These are phyloP conservation scores for Rubus parviflorus DNA, from an alignment of 306 rosid genomes.

Conservation along the genomic window DNA sequence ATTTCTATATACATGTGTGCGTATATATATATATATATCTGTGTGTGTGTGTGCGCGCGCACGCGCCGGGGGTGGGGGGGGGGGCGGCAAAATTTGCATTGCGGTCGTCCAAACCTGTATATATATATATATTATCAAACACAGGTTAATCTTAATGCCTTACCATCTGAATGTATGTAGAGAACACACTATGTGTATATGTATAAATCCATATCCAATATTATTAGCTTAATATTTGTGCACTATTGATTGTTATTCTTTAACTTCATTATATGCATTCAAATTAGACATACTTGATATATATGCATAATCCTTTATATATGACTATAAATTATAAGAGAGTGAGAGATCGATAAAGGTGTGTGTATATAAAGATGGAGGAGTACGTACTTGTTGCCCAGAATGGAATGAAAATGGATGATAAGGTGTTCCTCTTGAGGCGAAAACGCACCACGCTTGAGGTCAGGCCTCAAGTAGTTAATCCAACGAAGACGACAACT, in stretches of 20 bases:
- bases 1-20: neutral
- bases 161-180: neutral
- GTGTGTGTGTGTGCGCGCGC: neutral
- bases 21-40: too few species aligned
- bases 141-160: neutral
- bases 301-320: neutral
- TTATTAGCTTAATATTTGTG: too few species aligned
- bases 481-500: slow-evolving; percentile 99
- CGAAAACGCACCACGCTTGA: slow-evolving; percentile 86
- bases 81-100: neutral
- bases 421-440: slow-evolving; percentile 78
- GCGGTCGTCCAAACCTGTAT: neutral
- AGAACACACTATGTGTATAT: neutral
- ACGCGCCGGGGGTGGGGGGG: too few species aligned
- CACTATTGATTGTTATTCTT: too few species aligned
- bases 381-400: slow-evolving; percentile 67
- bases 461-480: slow-evolving; percentile 91
- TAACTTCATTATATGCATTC: too few species aligned
- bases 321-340: neutral
- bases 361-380: neutral
- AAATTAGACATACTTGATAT: too few species aligned
- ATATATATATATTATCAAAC: neutral
- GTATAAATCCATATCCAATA: neutral
- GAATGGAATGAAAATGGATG: slow-evolving; percentile 80
- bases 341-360: neutral